Evolutionary conservation across 768 basidiomycete species (phyloP).

Genomic region (Hortiboletus flavorubellus): DNA sequence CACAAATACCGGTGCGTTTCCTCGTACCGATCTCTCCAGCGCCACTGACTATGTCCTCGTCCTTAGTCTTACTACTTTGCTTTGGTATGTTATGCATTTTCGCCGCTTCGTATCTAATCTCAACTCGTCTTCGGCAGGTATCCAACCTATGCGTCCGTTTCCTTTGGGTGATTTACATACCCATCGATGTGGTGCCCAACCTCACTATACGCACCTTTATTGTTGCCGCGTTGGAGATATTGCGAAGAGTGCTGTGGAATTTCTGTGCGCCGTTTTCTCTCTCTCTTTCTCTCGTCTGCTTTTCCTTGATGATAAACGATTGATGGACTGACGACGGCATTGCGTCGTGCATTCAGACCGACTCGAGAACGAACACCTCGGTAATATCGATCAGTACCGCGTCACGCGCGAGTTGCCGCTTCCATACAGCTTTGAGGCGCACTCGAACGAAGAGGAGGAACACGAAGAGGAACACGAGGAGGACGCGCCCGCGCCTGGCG

Average conservation of each 20-base stretch:
- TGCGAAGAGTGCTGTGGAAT: constrained; percentile 88
- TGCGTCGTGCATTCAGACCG: constrained; percentile 44
- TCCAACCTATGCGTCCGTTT: constrained; percentile 76
- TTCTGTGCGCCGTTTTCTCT: constrained; percentile 54
- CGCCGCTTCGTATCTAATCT: background rate
- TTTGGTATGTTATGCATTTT: constrained; percentile 44
- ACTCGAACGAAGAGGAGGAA: constrained; percentile 44
- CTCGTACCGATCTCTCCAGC: background rate
- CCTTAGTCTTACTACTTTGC: constrained; percentile 74
- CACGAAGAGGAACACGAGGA: background rate
- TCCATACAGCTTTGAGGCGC: constrained; percentile 60
- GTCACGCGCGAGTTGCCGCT: constrained; percentile 82
- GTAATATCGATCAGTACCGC: constrained; percentile 92
- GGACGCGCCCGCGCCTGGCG: no score
- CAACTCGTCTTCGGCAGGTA: constrained; percentile 40
- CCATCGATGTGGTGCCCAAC: constrained; percentile 47
- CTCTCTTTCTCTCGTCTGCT: no score
- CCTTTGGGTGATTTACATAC: constrained; percentile 79
- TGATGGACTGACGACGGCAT: background rate
- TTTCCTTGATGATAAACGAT: background rate
- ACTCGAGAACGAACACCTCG: constrained; percentile 89
- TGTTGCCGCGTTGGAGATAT: constrained; percentile 66
- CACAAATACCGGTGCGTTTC: constrained; percentile 50
- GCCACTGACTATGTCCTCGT: background rate
- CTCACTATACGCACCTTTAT: constrained; percentile 62